These are phyloP conservation scores for Skeletonema costatum DNA, from an alignment of 108 stramenopile genomes.

Conservation along the genomic window DNA sequence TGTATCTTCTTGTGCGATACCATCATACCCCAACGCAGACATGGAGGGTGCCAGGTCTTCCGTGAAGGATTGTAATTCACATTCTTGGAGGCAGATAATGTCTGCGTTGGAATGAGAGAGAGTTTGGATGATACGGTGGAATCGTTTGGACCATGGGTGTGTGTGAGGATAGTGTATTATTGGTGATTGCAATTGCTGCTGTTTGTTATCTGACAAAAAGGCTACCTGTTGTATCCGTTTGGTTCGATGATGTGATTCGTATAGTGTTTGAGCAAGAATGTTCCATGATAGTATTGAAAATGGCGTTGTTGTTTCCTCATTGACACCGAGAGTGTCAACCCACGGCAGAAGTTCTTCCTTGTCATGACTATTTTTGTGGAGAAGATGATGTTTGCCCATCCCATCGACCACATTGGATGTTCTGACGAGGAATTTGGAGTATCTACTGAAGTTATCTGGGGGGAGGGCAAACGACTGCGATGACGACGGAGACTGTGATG, in stretches of 20 bases:
- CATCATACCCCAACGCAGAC: conserved; percentile 43
- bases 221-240: conserved; percentile 8
- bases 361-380: background rate
- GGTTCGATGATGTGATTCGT: conserved; percentile 28
- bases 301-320: background rate
- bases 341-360: conserved; percentile 11
- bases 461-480: background rate
- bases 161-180: background rate
- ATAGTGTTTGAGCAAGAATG: conserved; percentile 49
- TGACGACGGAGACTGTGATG: background rate
- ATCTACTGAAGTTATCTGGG: conserved; percentile 26
- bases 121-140: conserved; percentile 36
- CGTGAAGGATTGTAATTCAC: conserved; percentile 36
- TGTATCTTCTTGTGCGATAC: conserved; percentile 45
- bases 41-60: conserved; percentile 39
- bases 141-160: conserved; percentile 47
- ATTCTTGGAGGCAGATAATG: conserved; percentile 57
- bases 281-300: conserved; percentile 58
- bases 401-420: conserved; percentile 38
- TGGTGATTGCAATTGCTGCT: background rate
- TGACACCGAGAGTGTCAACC: conserved; percentile 24
- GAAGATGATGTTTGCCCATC: background rate
- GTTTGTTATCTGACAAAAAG: background rate
- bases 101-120: conserved; percentile 37
- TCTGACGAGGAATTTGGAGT: conserved; percentile 32